Conservation (phyloP, 441 rosid genomes). For the Adansonia gregorii region DNA sequence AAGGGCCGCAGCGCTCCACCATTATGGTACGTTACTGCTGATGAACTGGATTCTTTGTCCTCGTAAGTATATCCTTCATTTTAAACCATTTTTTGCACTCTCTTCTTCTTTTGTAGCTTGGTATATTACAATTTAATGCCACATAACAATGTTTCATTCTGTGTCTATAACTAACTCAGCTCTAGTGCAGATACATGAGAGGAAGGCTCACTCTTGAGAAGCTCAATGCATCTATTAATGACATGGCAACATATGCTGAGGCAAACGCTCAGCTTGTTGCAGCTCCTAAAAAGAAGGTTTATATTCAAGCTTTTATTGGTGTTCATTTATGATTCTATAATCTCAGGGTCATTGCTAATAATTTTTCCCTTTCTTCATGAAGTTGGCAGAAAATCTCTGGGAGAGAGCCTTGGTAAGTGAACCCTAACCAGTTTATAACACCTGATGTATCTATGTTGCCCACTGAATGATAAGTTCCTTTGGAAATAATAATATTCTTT, state of each 20-base stretch:
- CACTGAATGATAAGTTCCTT: background rate
- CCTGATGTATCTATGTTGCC: background rate
- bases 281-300: constrained; percentile 89
- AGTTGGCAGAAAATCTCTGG: constrained; percentile 83
- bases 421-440: constrained; percentile 11
- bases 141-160: background rate
- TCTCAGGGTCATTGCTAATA: constrained; percentile 27
- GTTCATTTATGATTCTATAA: constrained; percentile 16
- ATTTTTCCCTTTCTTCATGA: constrained; percentile 30
- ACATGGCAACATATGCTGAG: constrained; percentile 86
- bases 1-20: constrained; percentile 79
- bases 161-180: constrained; percentile 13
- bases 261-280: constrained; percentile 74
- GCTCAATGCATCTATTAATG: constrained; percentile 85
- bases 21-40: constrained; percentile 67
- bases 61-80: constrained; percentile 50
- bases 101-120: background rate
- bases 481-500: background rate
- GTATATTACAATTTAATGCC: too few relatives aligned
- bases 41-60: constrained; percentile 71
- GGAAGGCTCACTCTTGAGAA: constrained; percentile 91
- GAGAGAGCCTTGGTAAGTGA: constrained; percentile 84
- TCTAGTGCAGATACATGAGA: constrained; percentile 72
- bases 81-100: constrained; percentile 1
- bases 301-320: constrained; percentile 1